Evolutionary conservation across 768 basidiomycete genomes (phyloP).

Genomic region (Psilocybe azurescens): DNA sequence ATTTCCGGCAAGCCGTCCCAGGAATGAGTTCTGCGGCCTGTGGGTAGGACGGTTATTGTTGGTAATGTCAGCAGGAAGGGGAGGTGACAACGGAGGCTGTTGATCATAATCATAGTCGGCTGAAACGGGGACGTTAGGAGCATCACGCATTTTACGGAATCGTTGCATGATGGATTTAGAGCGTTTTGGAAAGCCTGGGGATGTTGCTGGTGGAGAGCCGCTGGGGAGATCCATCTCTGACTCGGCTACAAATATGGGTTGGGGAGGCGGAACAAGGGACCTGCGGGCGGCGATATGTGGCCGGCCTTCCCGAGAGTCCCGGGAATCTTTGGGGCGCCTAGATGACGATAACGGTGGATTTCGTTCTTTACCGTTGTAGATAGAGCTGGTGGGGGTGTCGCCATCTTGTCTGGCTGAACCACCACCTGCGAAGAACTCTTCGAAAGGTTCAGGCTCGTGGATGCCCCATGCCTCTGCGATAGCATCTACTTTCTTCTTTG

Average conservation of each 20-base stretch:
- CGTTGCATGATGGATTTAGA: slow-evolving; percentile 87
- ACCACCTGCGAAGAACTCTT: slow-evolving; percentile 88
- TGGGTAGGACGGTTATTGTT: slow-evolving; percentile 63
- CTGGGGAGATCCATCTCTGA: slow-evolving; percentile 41
- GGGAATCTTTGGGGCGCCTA: slow-evolving; percentile 52
- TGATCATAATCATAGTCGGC: slow-evolving; percentile 48
- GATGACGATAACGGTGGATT: slow-evolving; percentile 36
- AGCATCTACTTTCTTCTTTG: slow-evolving; percentile 88
- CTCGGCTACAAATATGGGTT: slow-evolving; percentile 80
- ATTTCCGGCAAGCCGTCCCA: slow-evolving; percentile 68
- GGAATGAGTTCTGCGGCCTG: slow-evolving; percentile 74
- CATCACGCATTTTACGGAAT: slow-evolving; percentile 87
- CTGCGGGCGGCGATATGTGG: slow-evolving; percentile 51
- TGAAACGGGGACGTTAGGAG: slow-evolving; percentile 79
- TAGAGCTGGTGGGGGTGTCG: slow-evolving; percentile 69
- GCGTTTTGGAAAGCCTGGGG: slow-evolving; percentile 65
- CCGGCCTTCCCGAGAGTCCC: slow-evolving; percentile 39
- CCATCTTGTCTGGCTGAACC: slow-evolving; percentile 53
- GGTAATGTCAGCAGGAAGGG: slow-evolving; percentile 37
- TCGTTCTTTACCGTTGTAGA: slow-evolving; percentile 66
- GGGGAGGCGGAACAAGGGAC: slow-evolving; percentile 73
- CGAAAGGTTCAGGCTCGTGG: slow-evolving; percentile 89
- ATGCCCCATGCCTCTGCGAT: slow-evolving; percentile 95
- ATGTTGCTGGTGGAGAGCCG: slow-evolving; percentile 45
- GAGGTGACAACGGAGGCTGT: slow-evolving; percentile 53